Conservation (phyloP, 2,329 filamentous ascomycete species). For the Proliferodiscus dingleyae region DNA sequence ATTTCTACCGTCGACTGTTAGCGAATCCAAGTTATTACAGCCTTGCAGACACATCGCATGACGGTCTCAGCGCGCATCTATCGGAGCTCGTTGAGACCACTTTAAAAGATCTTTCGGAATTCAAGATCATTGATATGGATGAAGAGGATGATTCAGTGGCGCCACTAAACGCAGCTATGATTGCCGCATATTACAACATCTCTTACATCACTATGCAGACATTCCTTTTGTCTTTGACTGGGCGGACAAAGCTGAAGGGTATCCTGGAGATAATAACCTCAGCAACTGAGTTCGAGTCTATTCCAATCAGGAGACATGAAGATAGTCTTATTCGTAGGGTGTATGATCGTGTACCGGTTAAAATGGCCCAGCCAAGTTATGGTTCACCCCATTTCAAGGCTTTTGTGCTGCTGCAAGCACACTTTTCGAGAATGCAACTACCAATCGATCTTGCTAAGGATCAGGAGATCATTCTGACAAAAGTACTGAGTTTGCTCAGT, state of each 20-base stretch:
- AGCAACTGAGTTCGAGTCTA: conserved; percentile 91
- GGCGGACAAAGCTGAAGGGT: conserved; percentile 90
- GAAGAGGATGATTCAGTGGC: conserved; percentile 87
- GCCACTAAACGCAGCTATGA: conserved; percentile 94
- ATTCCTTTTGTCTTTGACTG: conserved; percentile 83
- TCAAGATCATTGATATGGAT: conserved; percentile 92
- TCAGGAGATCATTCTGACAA: conserved; percentile 80
- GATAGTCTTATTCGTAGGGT: conserved; percentile 82
- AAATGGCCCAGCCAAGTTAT: conserved; percentile 81
- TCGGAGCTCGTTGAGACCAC: conserved; percentile 94
- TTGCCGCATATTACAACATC: conserved; percentile 98
- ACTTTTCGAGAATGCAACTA: conserved; percentile 95
- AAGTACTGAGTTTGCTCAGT: conserved; percentile 81
- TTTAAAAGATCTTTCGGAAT: conserved; percentile 82
- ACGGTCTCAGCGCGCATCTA: conserved; percentile 88
- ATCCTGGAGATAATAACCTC: conserved; percentile 96
- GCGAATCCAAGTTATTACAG: conserved; percentile 97
- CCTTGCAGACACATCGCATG: conserved; percentile 80
- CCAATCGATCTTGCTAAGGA: conserved; percentile 95
- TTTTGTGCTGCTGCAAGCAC: conserved; percentile 92
- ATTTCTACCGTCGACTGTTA: conserved; percentile 91
- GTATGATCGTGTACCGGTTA: conserved; percentile 91
- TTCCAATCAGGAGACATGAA: conserved; percentile 92
- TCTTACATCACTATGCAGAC: conserved; percentile 99
- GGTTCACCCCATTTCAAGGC: conserved; percentile 98